Evolutionary conservation across 345 rosid genomes (phyloP), one percentile per base, ranked within the genome.

Genomic region (Salix koriyanagi): DNA sequence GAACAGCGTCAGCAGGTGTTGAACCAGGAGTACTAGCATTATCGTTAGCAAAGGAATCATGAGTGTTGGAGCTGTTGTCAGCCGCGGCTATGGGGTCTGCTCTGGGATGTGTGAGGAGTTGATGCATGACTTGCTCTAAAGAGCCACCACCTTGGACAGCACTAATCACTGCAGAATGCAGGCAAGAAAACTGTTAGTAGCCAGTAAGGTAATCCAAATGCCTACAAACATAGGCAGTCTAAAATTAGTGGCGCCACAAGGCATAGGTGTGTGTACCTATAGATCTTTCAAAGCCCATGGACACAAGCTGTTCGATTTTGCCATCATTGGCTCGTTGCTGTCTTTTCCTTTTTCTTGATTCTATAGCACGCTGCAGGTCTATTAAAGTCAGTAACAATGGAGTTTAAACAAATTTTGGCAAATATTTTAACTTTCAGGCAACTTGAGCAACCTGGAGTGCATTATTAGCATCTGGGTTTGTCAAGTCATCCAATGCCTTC

Each of bases 251-350:
- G 13, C 62, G 37, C 19, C 25, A 61, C 10, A 46, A 67, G 15
- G 62, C 14, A 25, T 41, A 52, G 44, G 5, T 46, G 65, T 46
- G 66, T 50, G 25, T 85, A 93, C 99, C 99, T 75, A 73, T 81
- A 58, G 89, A 84, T 83, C 91, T 86, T 80, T 86, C 98, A 77
- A 93, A 95, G n/a, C 99, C 99, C 99, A 93, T 95, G 26, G 89
- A 78, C 25, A 93, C 93, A 76, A 93, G 94, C 79, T 74, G 84
- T 80, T 91, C 91, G 13, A 89, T 76, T 58, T 69, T 79, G 50
- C 82, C 79, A 65, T 76, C 72, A 42, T 75, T 76, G 32, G 79
- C 54, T 72, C 75, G 79, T 85, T 25, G 77, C 67, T 78, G 84
- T 52, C 97, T 85, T 87, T 91, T 91, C 74, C 90, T 84, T 88